A percentile compares a stretch with the other conserved stretches of the same genome.
phyloP scores from a whole-genome alignment of 805 yeast species.

The Barnettozyma sp. region DNA sequence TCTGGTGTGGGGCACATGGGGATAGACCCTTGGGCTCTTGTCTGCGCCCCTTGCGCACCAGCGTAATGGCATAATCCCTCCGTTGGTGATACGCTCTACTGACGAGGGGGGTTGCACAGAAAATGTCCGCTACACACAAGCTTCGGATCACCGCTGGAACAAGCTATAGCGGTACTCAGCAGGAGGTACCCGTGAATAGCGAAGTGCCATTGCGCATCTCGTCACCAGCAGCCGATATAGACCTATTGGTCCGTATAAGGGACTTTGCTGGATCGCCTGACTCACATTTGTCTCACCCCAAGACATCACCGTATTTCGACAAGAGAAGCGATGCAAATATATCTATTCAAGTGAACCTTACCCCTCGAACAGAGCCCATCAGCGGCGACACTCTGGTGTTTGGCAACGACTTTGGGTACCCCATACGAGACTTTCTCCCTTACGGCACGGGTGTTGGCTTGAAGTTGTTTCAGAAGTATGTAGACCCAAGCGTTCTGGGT shows the following conservation, averaged over 20 bases:
- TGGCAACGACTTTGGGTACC: conserved; percentile 62
- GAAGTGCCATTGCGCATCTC: conserved; percentile 31
- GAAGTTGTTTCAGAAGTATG: conserved; percentile 46
- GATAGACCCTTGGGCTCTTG: too few relatives aligned
- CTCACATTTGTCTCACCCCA: conserved; percentile 30
- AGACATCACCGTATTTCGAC: conserved; percentile 14
- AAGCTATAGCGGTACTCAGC: conserved; percentile 13
- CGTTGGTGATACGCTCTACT: too few relatives aligned
- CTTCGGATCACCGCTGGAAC: conserved; percentile 12
- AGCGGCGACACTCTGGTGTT: conserved; percentile 49
- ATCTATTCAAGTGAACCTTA: conserved; percentile 35
- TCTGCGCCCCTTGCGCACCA: too few relatives aligned
- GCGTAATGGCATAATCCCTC: too few relatives aligned
- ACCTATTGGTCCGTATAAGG: conserved; percentile 37
- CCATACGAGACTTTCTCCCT: conserved; percentile 53
- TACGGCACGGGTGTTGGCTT: conserved; percentile 48
- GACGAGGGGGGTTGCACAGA: too few relatives aligned
- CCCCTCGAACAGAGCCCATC: conserved; percentile 33
- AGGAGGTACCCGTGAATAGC: conserved; percentile 40
- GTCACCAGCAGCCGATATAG: conserved; percentile 34
- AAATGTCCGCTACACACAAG: not conserved
- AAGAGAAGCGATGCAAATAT: conserved; percentile 24
- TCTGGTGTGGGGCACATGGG: too few relatives aligned
- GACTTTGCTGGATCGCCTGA: conserved; percentile 41
- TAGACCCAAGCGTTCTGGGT: conserved; percentile 60